A percentile compares a stretch with the other conserved stretches of the same genome.
These are phyloP conservation scores for Amaranthus hypochondriacus DNA, from an alignment of 148 eudicot species.

Conservation along the genomic window DNA sequence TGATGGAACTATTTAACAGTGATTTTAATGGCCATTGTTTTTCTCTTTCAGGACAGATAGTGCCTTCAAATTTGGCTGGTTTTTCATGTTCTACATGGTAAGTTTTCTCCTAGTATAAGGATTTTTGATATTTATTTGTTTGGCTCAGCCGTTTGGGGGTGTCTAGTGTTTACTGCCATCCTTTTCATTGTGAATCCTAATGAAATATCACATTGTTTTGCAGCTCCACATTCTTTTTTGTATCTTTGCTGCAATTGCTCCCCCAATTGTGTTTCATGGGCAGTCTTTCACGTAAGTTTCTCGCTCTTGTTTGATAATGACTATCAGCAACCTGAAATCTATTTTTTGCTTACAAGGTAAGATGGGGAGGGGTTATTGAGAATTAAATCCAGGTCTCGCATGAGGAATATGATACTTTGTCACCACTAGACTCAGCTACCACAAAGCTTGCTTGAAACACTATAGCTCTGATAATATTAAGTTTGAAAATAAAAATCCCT, in stretches of 20 bases:
- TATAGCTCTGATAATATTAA: no score
- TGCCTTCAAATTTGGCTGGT: constrained; percentile 91
- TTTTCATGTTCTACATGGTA: constrained; percentile 89
- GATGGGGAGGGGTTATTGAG: no score
- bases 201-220: constrained; percentile 13
- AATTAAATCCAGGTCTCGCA: no score
- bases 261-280: constrained; percentile 91
- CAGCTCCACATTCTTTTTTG: constrained; percentile 92
- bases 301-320: constrained; percentile 3
- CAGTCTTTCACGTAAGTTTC: constrained; percentile 82
- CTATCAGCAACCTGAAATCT: not conserved
- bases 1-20: not conserved
- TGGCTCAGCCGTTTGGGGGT: not conserved
- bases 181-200: not conserved
- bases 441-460: no score
- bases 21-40: constrained; percentile 11
- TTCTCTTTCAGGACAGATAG: constrained; percentile 81
- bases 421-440: no score
- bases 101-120: constrained; percentile 20
- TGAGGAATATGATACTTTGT: not conserved
- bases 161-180: constrained; percentile 13
- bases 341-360: not conserved
- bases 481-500: no score
- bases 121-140: not conserved
- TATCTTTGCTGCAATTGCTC: constrained; percentile 95